Evolutionary conservation across 352 stramenopile genomes (phyloP).

Genomic region (Pythium pectinolyticum): DNA sequence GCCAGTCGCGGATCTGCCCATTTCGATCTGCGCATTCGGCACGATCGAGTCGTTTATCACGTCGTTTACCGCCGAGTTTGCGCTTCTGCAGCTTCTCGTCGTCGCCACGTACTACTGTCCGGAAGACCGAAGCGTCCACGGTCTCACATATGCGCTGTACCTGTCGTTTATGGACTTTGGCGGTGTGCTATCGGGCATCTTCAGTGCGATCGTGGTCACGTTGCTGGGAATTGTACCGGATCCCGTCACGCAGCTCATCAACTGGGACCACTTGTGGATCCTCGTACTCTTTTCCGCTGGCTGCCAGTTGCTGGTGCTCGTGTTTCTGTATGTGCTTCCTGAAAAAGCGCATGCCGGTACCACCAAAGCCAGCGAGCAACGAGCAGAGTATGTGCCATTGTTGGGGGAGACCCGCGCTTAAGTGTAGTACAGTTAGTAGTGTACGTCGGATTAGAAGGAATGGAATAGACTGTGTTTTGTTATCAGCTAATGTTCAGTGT

Average conservation of each 20-base stretch:
- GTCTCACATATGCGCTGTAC: conserved; percentile 78
- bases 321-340: conserved; percentile 68
- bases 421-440: not conserved
- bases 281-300: conserved; percentile 57
- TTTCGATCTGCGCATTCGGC: conserved; percentile 70
- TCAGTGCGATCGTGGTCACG: conserved; percentile 56
- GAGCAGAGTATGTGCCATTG: conserved; percentile 50
- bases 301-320: conserved; percentile 66
- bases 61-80: conserved; percentile 76
- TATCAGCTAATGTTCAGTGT: too few relatives aligned
- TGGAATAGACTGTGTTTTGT: too few relatives aligned
- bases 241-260: conserved; percentile 46
- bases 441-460: conserved; percentile 7
- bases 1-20: conserved; percentile 44
- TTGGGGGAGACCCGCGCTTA: conserved; percentile 31
- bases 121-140: conserved; percentile 48
- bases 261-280: conserved; percentile 63
- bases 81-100: conserved; percentile 77
- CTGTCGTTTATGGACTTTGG: conserved; percentile 88
- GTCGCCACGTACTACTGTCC: conserved; percentile 85
- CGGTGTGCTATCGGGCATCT: conserved; percentile 64
- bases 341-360: conserved; percentile 45
- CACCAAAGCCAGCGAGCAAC: conserved; percentile 32
- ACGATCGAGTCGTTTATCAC: conserved; percentile 75
- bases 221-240: conserved; percentile 62